A percentile compares a stretch with the other conserved stretches of the same genome.
phyloP scores from a whole-genome alignment of 2,329 filamentous ascomycete species.

The Neonectria faginata region DNA sequence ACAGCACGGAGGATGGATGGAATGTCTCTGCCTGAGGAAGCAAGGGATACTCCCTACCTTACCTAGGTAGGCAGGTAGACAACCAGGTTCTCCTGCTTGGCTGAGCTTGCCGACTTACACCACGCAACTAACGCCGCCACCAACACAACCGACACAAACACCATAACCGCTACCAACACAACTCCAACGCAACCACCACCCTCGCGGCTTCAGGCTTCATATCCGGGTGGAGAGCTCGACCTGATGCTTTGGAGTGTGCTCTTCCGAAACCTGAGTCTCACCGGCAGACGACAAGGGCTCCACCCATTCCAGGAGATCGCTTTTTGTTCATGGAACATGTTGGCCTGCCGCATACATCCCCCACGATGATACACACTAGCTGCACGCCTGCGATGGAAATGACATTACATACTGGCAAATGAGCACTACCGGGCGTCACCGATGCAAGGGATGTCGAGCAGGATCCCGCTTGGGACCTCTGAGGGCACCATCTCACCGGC shows the following conservation, averaged over 20 bases:
- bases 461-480: not conserved
- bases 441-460: conserved; percentile 2
- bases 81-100: not conserved
- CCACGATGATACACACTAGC: not conserved
- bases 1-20: not conserved
- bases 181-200: not conserved
- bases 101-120: not conserved
- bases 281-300: not conserved
- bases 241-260: not conserved
- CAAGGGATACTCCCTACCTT: not conserved
- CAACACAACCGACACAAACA: not conserved
- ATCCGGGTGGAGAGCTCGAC: not conserved
- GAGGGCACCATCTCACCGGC: conserved; percentile 14
- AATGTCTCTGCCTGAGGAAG: not conserved
- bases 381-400: not conserved
- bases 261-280: not conserved
- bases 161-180: not conserved
- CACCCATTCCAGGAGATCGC: not conserved
- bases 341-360: not conserved
- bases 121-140: not conserved
- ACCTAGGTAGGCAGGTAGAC: too few species aligned
- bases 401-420: not conserved
- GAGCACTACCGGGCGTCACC: not conserved
- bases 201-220: not conserved
- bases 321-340: not conserved